Percentiles rank a stretch among this genome's conserved stretches.
phyloP scores from a whole-genome alignment of 331 rosid genomes.

The Quercus tomentella region DNA sequence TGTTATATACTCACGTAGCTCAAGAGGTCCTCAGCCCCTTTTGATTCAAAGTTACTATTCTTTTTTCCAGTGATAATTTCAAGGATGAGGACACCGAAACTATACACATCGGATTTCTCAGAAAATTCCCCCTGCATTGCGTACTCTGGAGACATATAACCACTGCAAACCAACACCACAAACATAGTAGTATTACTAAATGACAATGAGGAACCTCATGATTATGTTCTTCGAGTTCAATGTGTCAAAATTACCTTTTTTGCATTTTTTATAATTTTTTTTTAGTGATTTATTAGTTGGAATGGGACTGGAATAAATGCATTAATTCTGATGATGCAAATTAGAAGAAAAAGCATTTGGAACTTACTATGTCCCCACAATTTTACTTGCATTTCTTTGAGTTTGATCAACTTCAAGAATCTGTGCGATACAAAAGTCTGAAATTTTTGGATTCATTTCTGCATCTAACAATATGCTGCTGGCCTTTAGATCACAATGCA shows the following conservation, averaged over 20 bases:
- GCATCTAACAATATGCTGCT: conserved; percentile 22
- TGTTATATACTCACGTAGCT: not conserved
- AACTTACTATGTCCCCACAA: conserved; percentile 35
- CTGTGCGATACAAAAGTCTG: conserved; percentile 51
- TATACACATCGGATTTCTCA: conserved; percentile 16
- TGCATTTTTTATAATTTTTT: too few relatives aligned
- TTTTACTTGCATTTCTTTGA: conserved; percentile 22
- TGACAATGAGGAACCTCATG: not conserved
- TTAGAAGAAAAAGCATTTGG: not conserved
- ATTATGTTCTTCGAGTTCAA: not conserved
- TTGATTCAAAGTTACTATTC: not conserved
- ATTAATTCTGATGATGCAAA: not conserved
- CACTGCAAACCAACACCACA: not conserved
- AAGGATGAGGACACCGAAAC: not conserved
- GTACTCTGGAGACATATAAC: conserved; percentile 17
- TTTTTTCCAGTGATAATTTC: not conserved
- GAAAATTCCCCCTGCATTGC: conserved; percentile 22
- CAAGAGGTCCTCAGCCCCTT: not conserved
- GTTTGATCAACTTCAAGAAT: conserved; percentile 29
- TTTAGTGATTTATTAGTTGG: not conserved
- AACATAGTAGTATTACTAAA: not conserved
- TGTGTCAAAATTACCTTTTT: too few relatives aligned
- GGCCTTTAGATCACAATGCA: conserved; percentile 29
- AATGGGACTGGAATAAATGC: not conserved
- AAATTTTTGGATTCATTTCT: conserved; percentile 29